Base-by-base conservation (phyloP, 164 flowering plant genomes). In the Cinnamomum micranthum region DNA sequence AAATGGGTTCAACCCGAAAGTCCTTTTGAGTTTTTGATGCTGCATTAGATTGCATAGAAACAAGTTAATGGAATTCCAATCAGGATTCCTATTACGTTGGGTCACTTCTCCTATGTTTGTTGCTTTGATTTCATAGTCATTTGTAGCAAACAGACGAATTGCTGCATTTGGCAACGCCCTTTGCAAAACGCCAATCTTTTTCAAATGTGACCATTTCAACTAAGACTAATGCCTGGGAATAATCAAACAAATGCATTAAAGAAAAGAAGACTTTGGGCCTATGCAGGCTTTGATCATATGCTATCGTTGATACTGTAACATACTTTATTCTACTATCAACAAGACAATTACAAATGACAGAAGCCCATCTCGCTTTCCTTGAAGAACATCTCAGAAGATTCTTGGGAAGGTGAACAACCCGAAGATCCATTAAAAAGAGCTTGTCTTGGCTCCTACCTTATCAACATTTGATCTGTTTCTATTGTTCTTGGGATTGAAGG, bases 371-470 rank as follows among this genome's bases (percentile, higher is more conserved):
- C 28, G n/a, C 28, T n/a, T 68, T 24, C 52, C 68, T 74, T 13
- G 70, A 74, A 50, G 25, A 27, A 55, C 28, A 67, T 50, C 17
- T 19, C 28, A 60, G 20, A 72, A 63, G 62, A 23, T 50, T 64
- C 13, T 58, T 62, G 50, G 33, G 33, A 27, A 52, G 77, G 76
- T 70, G 83, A 75, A 77, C 83, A 70, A 72, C 74, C 80, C 78
- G 72, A 80, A 71, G 76, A 72, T 24, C 20, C 28, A 17, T 68
- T 60, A 20, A 59, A 59, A 13, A 33, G 19, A 6, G 1, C 4
- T 14, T 13, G 28, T 23, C 22, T 4, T 50, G 14, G 35, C 11
- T 10, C 20, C 27, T 17, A 20, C 22, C 6, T 59, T 5, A 7
- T 12, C 24, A n/a, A 14, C 64, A 12, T 50, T 50, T 22, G 50